Conservation (phyloP, 257 asterid species). For the Forsythia suspensa region DNA sequence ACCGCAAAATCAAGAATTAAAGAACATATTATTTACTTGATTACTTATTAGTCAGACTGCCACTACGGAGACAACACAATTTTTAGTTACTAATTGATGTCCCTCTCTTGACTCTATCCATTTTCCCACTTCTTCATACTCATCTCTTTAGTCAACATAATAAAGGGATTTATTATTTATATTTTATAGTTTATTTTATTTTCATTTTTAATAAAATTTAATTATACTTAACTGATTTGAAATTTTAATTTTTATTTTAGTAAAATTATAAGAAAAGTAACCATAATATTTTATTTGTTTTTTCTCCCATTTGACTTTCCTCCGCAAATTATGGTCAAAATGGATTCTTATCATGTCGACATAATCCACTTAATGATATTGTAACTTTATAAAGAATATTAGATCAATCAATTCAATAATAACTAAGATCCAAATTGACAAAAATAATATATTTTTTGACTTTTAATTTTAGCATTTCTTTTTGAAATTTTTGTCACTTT, state of each 20-base stretch:
- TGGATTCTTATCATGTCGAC: background rate
- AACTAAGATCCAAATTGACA: background rate
- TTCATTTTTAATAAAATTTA: background rate
- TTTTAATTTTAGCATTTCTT: background rate
- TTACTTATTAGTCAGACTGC: conserved; percentile 12
- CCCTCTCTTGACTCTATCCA: background rate
- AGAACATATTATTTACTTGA: background rate
- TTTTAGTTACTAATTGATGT: conserved; percentile 25
- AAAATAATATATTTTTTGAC: background rate
- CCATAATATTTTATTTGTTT: background rate
- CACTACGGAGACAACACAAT: conserved; percentile 42
- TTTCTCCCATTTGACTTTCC: background rate
- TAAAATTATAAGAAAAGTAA: background rate
- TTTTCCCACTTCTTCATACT: background rate
- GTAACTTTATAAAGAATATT: background rate
- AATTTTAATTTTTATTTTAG: background rate
- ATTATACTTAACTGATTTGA: background rate
- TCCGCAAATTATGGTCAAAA: background rate
- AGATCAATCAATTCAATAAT: background rate
- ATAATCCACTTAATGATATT: background rate
- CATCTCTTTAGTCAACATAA: background rate
- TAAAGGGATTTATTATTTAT: background rate
- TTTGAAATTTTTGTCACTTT: no score
- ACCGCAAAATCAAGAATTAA: no score
- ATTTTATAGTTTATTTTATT: background rate